These are phyloP conservation scores for Acanthamoeba triangularis DNA, from an alignment of 208 protist genomes.

Conservation along the genomic window DNA sequence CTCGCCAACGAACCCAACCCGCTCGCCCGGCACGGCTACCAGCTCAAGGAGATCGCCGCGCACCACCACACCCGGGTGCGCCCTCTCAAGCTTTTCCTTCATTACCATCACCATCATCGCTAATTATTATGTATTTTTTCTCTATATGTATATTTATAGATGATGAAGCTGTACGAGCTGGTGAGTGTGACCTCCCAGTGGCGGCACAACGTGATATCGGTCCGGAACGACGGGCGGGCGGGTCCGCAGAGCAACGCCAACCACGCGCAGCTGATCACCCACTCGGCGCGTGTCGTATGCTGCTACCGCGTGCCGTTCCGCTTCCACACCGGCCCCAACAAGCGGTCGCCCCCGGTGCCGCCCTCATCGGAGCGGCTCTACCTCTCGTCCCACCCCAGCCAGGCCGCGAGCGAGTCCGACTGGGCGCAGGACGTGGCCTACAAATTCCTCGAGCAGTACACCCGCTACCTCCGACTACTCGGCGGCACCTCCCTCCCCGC, in stretches of 20 bases:
- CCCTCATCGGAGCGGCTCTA: neutral
- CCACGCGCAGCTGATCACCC: slow-evolving; percentile 46
- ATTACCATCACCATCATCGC: neutral
- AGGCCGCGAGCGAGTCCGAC: neutral
- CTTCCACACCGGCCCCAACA: slow-evolving; percentile 17
- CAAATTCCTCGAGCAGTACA: slow-evolving; percentile 36
- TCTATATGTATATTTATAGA: neutral
- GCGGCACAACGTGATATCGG: slow-evolving; percentile 22
- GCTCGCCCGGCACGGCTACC: slow-evolving; percentile 40
- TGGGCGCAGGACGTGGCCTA: slow-evolving; percentile 16
- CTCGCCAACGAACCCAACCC: slow-evolving; percentile 44
- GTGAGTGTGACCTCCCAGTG: neutral
- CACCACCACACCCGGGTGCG: neutral
- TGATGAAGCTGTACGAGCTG: neutral
- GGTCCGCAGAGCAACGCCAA: neutral
- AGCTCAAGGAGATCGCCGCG: slow-evolving; percentile 13
- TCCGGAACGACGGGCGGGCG: neutral
- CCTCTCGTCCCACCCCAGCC: neutral
- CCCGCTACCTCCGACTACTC: slow-evolving; percentile 17
- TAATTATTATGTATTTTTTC: neutral
- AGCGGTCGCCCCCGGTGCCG: neutral
- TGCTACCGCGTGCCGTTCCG: slow-evolving; percentile 75
- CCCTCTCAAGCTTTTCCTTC: neutral
- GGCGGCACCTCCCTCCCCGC: slow-evolving; percentile 18
- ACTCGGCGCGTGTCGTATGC: slow-evolving; percentile 67